Evolutionary conservation across 2,329 filamentous ascomycete genomes (phyloP), one percentile per base, ranked within the genome.

Genomic region (Aspergillus brasiliensis): DNA sequence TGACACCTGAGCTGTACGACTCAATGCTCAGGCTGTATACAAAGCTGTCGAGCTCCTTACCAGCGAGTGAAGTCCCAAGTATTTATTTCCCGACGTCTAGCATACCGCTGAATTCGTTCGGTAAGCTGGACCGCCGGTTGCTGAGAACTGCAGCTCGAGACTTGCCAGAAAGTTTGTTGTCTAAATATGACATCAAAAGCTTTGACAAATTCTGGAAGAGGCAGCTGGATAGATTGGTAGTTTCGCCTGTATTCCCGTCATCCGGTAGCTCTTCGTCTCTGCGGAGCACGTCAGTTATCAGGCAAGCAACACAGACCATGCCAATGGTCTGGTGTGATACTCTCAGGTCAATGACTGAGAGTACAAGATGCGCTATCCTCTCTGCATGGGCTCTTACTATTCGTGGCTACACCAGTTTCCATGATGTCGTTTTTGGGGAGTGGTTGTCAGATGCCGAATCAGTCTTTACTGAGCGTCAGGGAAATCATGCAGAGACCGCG

Each of bases 351-450:
- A 13, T 25, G 4, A 23, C 23, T 2, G 23, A 3, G 34, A 25
- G 52, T 7, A n/a, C 7, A n/a, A 56, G 27, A 21, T 74, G 73
- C 1, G 67, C 77, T 46, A 70, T 80, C 23, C 69, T 76, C 3
- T 74, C 74, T 25, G 78, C 79, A 5, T 81, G 77, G 78, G 74
- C 72, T 1, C 40, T 81, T 19, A 67, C 78, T 1, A 56, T 78
- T 8, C 70, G 76, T 8, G 69, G 67, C 4, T 78, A 76, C 51
- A 74, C 76, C 3, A 69, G 67, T 1, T 75, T 74, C 19, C 69
- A 78, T 27, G 77, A 80, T 51, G 72, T 79, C 3, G 57, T 78
- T 1, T 80, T 79, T 65, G 79, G 77, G 6, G 76, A 78, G 51
- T 78, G 74, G 2, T 69, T 80, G n/a, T 73, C 74, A 51, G 77